Evolutionary conservation across 192 early-diverging fungal genomes (phyloP).

Genomic region (Mortierella alpina): DNA sequence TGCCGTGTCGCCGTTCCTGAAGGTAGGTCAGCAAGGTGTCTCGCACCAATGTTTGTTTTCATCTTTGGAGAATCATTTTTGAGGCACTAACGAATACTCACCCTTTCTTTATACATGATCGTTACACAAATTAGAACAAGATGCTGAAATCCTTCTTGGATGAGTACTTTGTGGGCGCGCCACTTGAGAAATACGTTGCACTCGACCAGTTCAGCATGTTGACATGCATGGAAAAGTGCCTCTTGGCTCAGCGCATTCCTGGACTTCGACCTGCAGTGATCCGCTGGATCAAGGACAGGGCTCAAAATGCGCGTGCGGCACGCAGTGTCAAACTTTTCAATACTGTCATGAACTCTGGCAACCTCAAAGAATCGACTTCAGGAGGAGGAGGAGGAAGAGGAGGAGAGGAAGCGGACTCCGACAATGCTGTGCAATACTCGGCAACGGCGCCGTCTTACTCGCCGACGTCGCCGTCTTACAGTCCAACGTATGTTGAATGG

Average conservation of each 20-base stretch:
- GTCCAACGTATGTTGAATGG: neutral
- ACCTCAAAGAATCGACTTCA: conserved; percentile 10
- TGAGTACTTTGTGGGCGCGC: conserved; percentile 48
- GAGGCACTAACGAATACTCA: neutral
- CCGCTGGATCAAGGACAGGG: conserved; percentile 41
- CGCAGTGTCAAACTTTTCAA: conserved; percentile 33
- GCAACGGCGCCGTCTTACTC: too few species aligned
- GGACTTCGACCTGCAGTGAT: conserved; percentile 19
- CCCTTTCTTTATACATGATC: neutral
- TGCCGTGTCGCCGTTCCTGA: conserved; percentile 47
- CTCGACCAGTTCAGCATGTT: conserved; percentile 40
- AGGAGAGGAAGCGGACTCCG: too few species aligned
- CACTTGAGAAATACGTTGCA: conserved; percentile 37
- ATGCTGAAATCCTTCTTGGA: conserved; percentile 61
- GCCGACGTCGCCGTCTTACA: neutral
- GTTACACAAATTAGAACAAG: conserved; percentile 53
- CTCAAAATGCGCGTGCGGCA: conserved; percentile 1
- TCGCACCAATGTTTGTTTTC: neutral
- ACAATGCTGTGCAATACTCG: too few species aligned
- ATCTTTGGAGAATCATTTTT: neutral
- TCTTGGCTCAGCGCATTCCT: conserved; percentile 55
- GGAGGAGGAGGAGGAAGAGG: neutral
- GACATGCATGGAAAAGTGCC: conserved; percentile 55
- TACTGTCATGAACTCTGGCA: conserved; percentile 48
- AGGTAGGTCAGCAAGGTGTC: conserved; percentile 35